These are phyloP conservation scores for Pythium plurisporium DNA, from an alignment of 352 stramenopile species.

Conservation along the genomic window DNA sequence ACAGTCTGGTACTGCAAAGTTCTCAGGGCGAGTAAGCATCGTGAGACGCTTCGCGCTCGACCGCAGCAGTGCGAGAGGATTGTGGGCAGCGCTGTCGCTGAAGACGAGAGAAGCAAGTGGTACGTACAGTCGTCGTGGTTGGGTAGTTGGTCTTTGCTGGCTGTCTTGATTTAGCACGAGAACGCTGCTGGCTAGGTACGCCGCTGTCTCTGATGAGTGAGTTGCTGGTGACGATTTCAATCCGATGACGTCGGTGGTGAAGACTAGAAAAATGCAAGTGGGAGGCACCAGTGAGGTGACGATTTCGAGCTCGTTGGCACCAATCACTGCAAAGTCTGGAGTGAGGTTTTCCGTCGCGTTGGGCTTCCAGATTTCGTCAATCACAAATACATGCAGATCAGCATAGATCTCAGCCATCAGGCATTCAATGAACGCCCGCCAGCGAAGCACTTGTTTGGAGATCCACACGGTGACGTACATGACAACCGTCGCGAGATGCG, in stretches of 20 bases:
- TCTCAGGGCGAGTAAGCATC: neutral
- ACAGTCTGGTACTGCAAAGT: neutral
- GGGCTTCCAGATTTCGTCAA: neutral
- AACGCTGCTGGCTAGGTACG: too few relatives aligned
- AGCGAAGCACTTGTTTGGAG: neutral
- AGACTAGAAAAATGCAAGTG: neutral
- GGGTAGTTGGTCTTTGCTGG: neutral
- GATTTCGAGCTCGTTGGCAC: neutral
- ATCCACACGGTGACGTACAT: neutral
- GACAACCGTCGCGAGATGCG: neutral
- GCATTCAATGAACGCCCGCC: neutral
- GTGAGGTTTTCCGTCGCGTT: neutral
- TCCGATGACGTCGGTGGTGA: neutral
- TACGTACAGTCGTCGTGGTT: neutral
- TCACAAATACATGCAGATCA: neutral
- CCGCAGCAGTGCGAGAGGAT: neutral
- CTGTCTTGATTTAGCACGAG: too few relatives aligned
- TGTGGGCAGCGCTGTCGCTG: neutral
- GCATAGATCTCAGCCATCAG: neutral
- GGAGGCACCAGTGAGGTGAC: neutral
- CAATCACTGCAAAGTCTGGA: neutral
- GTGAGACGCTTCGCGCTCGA: neutral
- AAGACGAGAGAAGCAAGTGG: neutral
- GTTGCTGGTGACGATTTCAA: too few relatives aligned
- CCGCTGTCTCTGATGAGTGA: too few relatives aligned